Conservation (phyloP, 2,329 filamentous ascomycete species). For the Botrytis elliptica region DNA sequence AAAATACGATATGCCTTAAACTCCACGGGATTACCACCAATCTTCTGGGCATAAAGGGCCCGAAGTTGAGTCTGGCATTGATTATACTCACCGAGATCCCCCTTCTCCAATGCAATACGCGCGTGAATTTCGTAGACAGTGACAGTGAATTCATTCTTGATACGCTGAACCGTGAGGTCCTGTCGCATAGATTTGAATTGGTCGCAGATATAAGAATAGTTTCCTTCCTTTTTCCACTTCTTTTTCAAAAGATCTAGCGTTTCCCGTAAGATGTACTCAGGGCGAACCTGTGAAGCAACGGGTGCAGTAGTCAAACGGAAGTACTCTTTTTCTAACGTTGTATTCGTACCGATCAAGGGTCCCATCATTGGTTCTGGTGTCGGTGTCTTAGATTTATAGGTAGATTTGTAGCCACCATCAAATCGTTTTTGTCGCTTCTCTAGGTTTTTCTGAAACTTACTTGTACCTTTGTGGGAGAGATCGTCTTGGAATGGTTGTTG, state of each 20-base stretch:
- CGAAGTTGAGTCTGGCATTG: slow-evolving; percentile 98
- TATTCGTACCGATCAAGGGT: slow-evolving; percentile 82
- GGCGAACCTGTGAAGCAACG: slow-evolving; percentile 84
- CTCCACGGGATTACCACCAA: slow-evolving; percentile 88
- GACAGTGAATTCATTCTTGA: slow-evolving; percentile 95
- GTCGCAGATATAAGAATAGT: slow-evolving; percentile 97
- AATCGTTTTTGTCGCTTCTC: slow-evolving; percentile 91
- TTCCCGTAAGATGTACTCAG: slow-evolving; percentile 74
- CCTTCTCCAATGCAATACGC: slow-evolving; percentile 95
- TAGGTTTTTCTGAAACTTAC: slow-evolving; percentile 86
- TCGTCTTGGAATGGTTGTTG: slow-evolving; percentile 49
- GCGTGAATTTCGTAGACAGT: slow-evolving; percentile 97
- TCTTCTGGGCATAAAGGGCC: slow-evolving; percentile 80
- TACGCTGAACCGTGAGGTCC: slow-evolving; percentile 95
- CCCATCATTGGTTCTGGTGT: slow-evolving; percentile 58
- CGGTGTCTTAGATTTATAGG: slow-evolving; percentile 50
- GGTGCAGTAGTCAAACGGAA: slow-evolving; percentile 90
- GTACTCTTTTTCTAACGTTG: slow-evolving; percentile 87
- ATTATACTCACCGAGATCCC: slow-evolving; percentile 99
- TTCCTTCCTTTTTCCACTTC: slow-evolving; percentile 91
- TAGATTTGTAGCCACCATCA: slow-evolving; percentile 62
- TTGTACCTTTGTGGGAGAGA: slow-evolving; percentile 53
- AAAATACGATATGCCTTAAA: slow-evolving; percentile 99
- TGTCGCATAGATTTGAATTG: slow-evolving; percentile 99
- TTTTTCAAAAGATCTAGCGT: slow-evolving; percentile 86